Base-by-base conservation (phyloP, 768 basidiomycete species). In the Naematelia encephala region DNA sequence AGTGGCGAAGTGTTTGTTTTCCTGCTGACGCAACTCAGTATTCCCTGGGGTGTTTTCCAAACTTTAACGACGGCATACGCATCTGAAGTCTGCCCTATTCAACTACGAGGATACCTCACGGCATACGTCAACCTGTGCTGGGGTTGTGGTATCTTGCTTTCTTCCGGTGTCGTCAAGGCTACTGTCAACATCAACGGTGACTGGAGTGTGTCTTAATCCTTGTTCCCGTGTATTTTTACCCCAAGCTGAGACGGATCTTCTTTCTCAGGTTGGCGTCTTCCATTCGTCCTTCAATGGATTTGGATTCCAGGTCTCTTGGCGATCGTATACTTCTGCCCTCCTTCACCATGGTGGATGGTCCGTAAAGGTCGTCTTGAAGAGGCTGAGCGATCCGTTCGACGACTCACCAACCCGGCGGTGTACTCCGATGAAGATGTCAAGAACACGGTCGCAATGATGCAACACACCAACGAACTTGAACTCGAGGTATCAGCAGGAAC, bases 391-490 rank as follows among this genome's bases (percentile, higher is more conserved):
- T 49, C 62, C 13, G 13, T 70, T 29, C 16, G 11, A 14, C 54
- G 60, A 3, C 60, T 67, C 10, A 49, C 57, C 13, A 59, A 59
- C 39, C 56, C 51, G 23, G 58, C 66, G 5, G 54, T 60, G 16
- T 47, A 23, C 49, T 19, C 21, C 16, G 47, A 56, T 5, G 30
- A 59, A n/a, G 73, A 79, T n/a, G 63, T 67, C 46, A 68, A 71
- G 39, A 54, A 65, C 11, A 63, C 58, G 2, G 69, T 77, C 5
- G 75, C 74, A 14, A 68, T 77, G 68, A 77, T 77, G 69, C 47
- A 66, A 4, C 76, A 78, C 64, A 78, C 79, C 28, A 75, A 68
- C 59, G 71, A 70, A 57, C 26, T 78, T 22, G 79, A 80, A 63
- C 66, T 62, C 50, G 34, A 60, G 42, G 60, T 63, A 28, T 56